Base-by-base conservation (phyloP, 106 monocot genomes). In the Vanilla planifolia region DNA sequence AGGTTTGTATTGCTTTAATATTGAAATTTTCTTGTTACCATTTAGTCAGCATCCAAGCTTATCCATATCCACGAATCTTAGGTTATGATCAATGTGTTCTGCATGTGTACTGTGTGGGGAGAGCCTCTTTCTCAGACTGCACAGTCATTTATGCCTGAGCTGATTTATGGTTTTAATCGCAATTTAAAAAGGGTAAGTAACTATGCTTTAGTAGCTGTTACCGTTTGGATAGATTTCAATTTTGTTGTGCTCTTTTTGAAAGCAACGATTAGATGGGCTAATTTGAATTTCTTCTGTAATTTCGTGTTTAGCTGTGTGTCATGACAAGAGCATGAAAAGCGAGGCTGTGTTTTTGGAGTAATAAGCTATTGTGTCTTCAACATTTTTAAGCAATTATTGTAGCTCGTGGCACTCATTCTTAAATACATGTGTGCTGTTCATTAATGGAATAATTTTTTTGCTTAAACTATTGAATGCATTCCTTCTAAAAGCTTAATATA, bases 91-190 rank as follows among this genome's bases (percentile, higher is more conserved):
- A 89, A 95, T 72, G 75, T 95, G 50, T 89, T 56, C 43, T 86
- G 80, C 75, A 89, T 86, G 94, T 95, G 85, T 67, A 89, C 94
- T 65, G 86, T 95, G 14, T 95, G 89, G 89, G 94, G 94, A 32
- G 89, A 95, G 43, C 94, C 94, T 39, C 83, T 95, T 45, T 95
- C 94, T 37, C 89, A 95, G 80, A 89, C 89, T 67, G 89, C 94
- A 46, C 94, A 95, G 42, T 95, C 94, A 62, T 95, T 95, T 70
- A 95, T 95, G 94, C 94, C 94, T n/a, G 94, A 89, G 43, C 68
- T 95, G 67, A 80, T 95, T 33, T 75, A 86, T 72, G 94, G 89
- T 71, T 62, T 80, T 21, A 86, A 95, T 43, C 80, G 76, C 37
- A 95, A 71, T 66, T 86, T 95, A 62, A 16, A 21, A 17, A 95